Conservation (phyloP, 345 rosid genomes). For the Balakata baccata region DNA sequence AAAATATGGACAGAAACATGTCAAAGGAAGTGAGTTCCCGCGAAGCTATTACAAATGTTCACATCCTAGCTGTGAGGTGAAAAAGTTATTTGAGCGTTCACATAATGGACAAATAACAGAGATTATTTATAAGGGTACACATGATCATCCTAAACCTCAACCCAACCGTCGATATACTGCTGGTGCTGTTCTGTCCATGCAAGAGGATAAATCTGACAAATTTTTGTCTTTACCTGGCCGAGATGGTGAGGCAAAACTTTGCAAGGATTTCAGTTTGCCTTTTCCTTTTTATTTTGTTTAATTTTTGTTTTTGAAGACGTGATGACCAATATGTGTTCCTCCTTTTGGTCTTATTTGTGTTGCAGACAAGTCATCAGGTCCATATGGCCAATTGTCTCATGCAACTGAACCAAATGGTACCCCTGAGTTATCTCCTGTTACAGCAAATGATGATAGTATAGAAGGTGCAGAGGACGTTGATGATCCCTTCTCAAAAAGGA, state of each 20-base stretch:
- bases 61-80: slow-evolving; percentile 96
- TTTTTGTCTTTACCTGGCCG: slow-evolving; percentile 40
- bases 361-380: slow-evolving; percentile 58
- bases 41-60: slow-evolving; percentile 98
- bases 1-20: slow-evolving; percentile 97
- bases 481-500: slow-evolving; percentile 74
- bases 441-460: slow-evolving; percentile 52
- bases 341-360: slow-evolving; percentile 16
- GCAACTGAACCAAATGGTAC: slow-evolving; percentile 47
- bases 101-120: slow-evolving; percentile 90
- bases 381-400: slow-evolving; percentile 47
- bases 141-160: slow-evolving; percentile 96
- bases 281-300: not conserved
- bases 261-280: not conserved
- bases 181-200: slow-evolving; percentile 56
- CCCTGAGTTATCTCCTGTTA: slow-evolving; percentile 48
- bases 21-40: slow-evolving; percentile 96
- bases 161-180: slow-evolving; percentile 69
- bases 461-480: slow-evolving; percentile 75
- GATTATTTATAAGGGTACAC: slow-evolving; percentile 90
- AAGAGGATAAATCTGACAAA: slow-evolving; percentile 69
- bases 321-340: slow-evolving; percentile 15
- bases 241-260: slow-evolving; percentile 51
- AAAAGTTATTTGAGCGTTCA: slow-evolving; percentile 88
- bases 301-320: not conserved